Evolutionary conservation across 257 asterid species (phyloP), one percentile per base, ranked within the genome.

Genomic region (Ehretia macrophylla): DNA sequence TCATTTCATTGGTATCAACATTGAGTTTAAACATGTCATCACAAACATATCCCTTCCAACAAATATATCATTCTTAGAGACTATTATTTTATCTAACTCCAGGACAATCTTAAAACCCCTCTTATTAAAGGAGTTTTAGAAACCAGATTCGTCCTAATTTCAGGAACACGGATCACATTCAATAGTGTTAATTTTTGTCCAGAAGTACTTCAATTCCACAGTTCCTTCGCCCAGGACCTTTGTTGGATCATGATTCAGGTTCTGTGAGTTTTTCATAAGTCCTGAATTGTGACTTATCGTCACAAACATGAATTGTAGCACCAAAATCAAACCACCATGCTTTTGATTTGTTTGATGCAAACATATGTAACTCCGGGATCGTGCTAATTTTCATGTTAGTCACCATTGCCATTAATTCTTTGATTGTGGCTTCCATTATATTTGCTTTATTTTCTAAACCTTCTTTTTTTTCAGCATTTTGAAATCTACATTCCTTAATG

Each of bases 51-150:
- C n/a, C 21, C 22, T 59, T 10, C 40, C 64, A 2, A 59, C 54
- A 44, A 59, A n/a, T n/a, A n/a, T n/a, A 59, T 40, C 21, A 45
- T 59, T 44, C 64, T 59, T 58, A 20, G 63, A 17, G 13, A 58
- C 0, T 17, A 58, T 40, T 10, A 38, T n/a, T 23, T 40, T 39
- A 14, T 58, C 10, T 11, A 11, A 57, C 14, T 58, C 46, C 0
- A 58, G 10, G 11, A 39, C 50, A 19, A 19, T 17, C 23, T 38
- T 58, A 39, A 58, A 16, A 0, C 62, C 62, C 14, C 13, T 58
- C 49, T 58, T 58, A 13, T 14, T 0, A 39, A 17, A n/a, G n/a
- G 20, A 40, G 19, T 11, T 4, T 11, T 3, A 37, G 62, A 40
- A 1, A 13, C 37, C 10, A 58, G 51, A 58, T 40, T 40, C 10